Evolutionary conservation across 345 rosid species (phyloP), one percentile per base, ranked within the genome.

Genomic region (Corchorus capsularis): DNA sequence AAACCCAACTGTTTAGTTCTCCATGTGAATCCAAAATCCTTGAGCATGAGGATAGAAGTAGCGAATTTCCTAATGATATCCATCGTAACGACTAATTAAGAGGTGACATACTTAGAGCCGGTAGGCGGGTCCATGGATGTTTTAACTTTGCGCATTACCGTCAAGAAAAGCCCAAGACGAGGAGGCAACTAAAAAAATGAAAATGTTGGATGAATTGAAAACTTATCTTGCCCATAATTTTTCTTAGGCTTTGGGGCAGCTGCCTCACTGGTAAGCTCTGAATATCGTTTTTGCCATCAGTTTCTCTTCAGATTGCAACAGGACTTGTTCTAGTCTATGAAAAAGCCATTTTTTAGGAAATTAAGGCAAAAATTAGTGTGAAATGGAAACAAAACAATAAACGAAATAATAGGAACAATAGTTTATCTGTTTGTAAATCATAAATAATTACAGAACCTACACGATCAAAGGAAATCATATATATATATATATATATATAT

Each of bases 221-320:
- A 47, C 53, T 56, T 82, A 96, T 90, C 88, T 93, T 93, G 83
- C 99, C 99, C 63, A 87, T 80, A 70, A 82, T n/a, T 83, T 86
- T 89, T 93, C 85, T 92, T 92, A 37, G 92, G 91, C 79, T 93
- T 92, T 41, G 96, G 80, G 62, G 93, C 89, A 79, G 87, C 82
- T 55, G 88, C 88, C 68, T 93, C 94, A 67, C 67, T 85, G 45
- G 79, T 81, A 75, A 87, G 82, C 74, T 93, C 90, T 70, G 93
- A 86, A 68, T 90, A 85, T 80, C 82, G 94, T n/a, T 77, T 89
- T 89, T 22, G 43, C 89, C 75, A 93, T 53, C 41, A 95, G 80
- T 82, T 96, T 98, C 83, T 96, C 99, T 83, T 96, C 99, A 0
- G 99, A 92, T 82, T 93, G 98, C 84, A 96, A 81, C 69, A 96